Base-by-base conservation (phyloP, 2,329 filamentous ascomycete genomes). In the Exophiala mesophila region DNA sequence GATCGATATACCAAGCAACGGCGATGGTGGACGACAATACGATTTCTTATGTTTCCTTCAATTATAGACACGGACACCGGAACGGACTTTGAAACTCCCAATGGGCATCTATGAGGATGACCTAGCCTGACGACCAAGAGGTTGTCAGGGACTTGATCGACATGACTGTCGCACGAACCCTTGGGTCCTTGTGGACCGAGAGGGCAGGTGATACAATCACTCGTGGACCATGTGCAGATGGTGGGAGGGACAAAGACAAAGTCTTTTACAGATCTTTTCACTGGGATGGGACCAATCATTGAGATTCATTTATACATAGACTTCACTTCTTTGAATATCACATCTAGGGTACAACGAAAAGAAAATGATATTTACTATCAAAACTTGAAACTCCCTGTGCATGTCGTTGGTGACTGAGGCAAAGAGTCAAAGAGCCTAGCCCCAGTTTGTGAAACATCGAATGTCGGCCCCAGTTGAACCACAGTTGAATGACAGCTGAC, bases 141-240 rank as follows among this genome's bases (percentile, higher is more conserved):
- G 23, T 26, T 12, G 12, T 26, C 23, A 26, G 23, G 23, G 23
- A 26, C 23, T 26, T 26, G 6, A 34, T 34, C 32, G 32, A 34
- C 32, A 34, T 34, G 32, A 18, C 6, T 7, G 23, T 26, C 8
- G n/a, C 20, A 34, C 15, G 32, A 17, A 17, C 32, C 32, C 18
- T 18, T 15, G 32, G 13, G 5, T 6, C 15, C 12, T 9, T 19
- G 7, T 18, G 15, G 32, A 12, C 9, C 13, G 12, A 18, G 32
- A 19, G 32, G 32, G 32, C 20, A 10, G 20, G 17, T 10, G 20
- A 15, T n/a, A n/a, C n/a, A n/a, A n/a, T n/a, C n/a, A 17, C 32
- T 34, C 18, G 18, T 18, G 10, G 16, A 34, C 32, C 32, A 34
- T 51, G 48, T 51, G 48, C 48, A 51, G 48, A 51, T 51, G 45